phyloP scores from a whole-genome alignment of 2,329 filamentous ascomycete species.

The Fusarium globosum region DNA sequence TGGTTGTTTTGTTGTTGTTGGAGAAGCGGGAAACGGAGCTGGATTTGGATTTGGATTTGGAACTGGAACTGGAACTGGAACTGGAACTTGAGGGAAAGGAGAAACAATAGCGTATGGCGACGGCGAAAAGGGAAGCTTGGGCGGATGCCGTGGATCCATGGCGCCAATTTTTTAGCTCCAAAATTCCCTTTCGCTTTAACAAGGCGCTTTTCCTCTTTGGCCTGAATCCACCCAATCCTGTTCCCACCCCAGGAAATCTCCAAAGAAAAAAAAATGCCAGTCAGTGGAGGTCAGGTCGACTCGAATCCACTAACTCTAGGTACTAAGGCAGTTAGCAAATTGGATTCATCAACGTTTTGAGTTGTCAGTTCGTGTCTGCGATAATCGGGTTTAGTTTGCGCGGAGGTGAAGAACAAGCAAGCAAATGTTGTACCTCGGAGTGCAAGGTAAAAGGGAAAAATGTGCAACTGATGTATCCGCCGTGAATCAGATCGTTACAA shows the following conservation, averaged over 20 bases:
- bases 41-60: slow-evolving; percentile 8
- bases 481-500: slow-evolving; percentile 1
- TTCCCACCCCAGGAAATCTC: slow-evolving; percentile 45
- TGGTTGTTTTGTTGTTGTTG: slow-evolving; percentile 34
- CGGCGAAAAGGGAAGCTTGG: slow-evolving; percentile 49
- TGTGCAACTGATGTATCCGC: neutral
- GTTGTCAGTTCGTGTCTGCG: slow-evolving; percentile 1
- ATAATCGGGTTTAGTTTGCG: neutral
- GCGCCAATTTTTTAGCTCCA: slow-evolving; percentile 52
- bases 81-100: slow-evolving; percentile 42
- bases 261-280: slow-evolving; percentile 35
- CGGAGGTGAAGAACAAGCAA: neutral
- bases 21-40: slow-evolving; percentile 25
- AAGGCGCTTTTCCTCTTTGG: neutral
- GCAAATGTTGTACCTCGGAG: neutral
- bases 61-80: neutral
- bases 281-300: slow-evolving; percentile 7
- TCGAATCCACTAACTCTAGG: slow-evolving; percentile 13
- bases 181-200: slow-evolving; percentile 42
- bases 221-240: slow-evolving; percentile 29
- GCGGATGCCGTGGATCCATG: slow-evolving; percentile 48
- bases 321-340: neutral
- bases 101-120: slow-evolving; percentile 47
- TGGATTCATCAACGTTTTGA: neutral
- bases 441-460: neutral